Percentiles rank a stretch among this genome's conserved stretches.
Conservation (phyloP, 2,329 filamentous ascomycete species). For the Paraphaeosphaeria sporulosa region DNA sequence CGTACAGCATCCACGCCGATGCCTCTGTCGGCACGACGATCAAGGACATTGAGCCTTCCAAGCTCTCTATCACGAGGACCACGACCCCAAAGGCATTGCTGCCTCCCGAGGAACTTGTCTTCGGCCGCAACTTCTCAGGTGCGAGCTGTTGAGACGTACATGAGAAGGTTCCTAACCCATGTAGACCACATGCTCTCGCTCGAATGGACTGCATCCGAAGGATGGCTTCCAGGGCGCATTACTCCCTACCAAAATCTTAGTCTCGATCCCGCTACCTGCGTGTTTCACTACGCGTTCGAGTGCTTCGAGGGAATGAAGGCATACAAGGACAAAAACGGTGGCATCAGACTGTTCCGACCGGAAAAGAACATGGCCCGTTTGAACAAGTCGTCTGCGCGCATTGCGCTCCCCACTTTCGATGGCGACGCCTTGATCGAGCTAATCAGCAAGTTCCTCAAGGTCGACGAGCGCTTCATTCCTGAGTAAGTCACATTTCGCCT, state of each 20-base stretch:
- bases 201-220: slow-evolving; percentile 86
- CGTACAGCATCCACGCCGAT: slow-evolving; percentile 59
- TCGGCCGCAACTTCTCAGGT: slow-evolving; percentile 92
- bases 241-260: slow-evolving; percentile 96
- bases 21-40: slow-evolving; percentile 61
- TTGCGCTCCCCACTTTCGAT: slow-evolving; percentile 89
- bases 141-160: slow-evolving; percentile 27
- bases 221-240: slow-evolving; percentile 85
- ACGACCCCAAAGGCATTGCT: slow-evolving; percentile 75
- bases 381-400: slow-evolving; percentile 89
- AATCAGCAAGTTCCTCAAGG: slow-evolving; percentile 78
- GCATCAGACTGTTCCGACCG: slow-evolving; percentile 88
- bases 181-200: slow-evolving; percentile 95
- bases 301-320: slow-evolving; percentile 99
- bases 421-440: slow-evolving; percentile 77
- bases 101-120: slow-evolving; percentile 83
- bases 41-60: slow-evolving; percentile 76
- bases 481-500: slow-evolving; percentile 57
- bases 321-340: slow-evolving; percentile 84
- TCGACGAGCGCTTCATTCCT: slow-evolving; percentile 91
- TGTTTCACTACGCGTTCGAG: slow-evolving; percentile 98
- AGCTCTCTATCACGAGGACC: slow-evolving; percentile 78
- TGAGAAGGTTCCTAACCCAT: slow-evolving; percentile 21
- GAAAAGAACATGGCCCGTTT: slow-evolving; percentile 95
- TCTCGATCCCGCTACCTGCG: slow-evolving; percentile 93